Conservation (phyloP, 768 basidiomycete species). For the Coprinopsis sp. region DNA sequence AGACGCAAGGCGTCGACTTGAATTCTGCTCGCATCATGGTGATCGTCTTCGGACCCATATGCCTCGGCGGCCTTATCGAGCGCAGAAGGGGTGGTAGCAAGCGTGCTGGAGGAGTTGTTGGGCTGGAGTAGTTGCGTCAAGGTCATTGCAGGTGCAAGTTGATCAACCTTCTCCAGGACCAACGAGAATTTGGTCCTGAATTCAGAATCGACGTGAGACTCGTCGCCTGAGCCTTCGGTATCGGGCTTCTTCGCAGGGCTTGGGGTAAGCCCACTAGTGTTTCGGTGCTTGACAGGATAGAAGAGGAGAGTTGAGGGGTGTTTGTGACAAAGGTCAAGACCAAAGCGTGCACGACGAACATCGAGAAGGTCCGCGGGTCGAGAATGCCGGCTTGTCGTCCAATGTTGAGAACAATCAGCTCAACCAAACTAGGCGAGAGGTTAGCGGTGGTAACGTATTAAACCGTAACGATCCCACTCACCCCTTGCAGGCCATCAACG, state of each 20-base stretch:
- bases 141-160: conserved; percentile 78
- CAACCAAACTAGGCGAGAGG: conserved; percentile 50
- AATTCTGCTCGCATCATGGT: conserved; percentile 17
- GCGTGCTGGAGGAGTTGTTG: neutral
- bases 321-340: conserved; percentile 80
- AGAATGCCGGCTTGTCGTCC: conserved; percentile 68
- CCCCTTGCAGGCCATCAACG: conserved; percentile 91
- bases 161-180: conserved; percentile 75
- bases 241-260: neutral
- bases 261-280: conserved; percentile 10
- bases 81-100: neutral
- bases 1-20: conserved; percentile 77
- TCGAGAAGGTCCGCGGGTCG: conserved; percentile 68
- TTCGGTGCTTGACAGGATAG: conserved; percentile 65
- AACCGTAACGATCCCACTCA: conserved; percentile 24
- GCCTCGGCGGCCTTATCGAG: neutral
- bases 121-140: conserved; percentile 70
- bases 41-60: neutral
- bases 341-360: conserved; percentile 81
- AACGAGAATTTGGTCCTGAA: conserved; percentile 61
- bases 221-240: conserved; percentile 8
- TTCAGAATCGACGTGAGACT: conserved; percentile 27
- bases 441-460: neutral
- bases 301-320: conserved; percentile 74
- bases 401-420: conserved; percentile 89